These are phyloP conservation scores for Hamamelis virginiana DNA, from an alignment of 164 flowering plant genomes.

Conservation along the genomic window DNA sequence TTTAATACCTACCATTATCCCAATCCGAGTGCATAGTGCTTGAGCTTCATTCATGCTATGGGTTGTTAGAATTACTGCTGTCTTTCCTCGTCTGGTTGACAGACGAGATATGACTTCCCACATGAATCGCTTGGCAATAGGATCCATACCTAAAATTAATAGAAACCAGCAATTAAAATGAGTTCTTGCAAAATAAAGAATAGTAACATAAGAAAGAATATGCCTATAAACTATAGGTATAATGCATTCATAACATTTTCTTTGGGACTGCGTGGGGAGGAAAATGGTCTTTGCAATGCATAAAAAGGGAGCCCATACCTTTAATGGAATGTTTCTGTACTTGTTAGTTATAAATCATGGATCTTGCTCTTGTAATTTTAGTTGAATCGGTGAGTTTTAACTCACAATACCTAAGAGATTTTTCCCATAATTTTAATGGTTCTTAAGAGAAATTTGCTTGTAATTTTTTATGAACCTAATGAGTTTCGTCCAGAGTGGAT, in stretches of 20 bases:
- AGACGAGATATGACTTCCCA: slow-evolving; percentile 97
- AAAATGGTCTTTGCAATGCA: neutral
- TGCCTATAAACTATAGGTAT: too few relatives aligned
- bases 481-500: too few relatives aligned
- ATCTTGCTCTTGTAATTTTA: too few relatives aligned
- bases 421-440: too few relatives aligned
- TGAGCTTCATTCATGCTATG: slow-evolving; percentile 99
- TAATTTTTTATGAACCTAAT: too few relatives aligned
- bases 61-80: slow-evolving; percentile 96
- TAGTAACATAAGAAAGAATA: neutral
- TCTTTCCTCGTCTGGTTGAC: slow-evolving; percentile 93
- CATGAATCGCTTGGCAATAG: slow-evolving; percentile 97
- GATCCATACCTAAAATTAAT: slow-evolving; percentile 83
- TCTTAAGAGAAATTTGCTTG: too few relatives aligned
- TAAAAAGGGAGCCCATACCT: neutral
- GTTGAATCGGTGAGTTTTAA: too few relatives aligned
- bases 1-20: slow-evolving; percentile 75
- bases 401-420: too few relatives aligned
- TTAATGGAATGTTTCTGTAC: neutral
- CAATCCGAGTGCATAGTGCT: slow-evolving; percentile 93
- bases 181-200: neutral
- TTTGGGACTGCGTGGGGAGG: neutral
- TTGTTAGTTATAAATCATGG: too few relatives aligned
- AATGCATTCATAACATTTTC: too few relatives aligned
- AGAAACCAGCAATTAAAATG: slow-evolving; percentile 2